A percentile compares a stretch with the other conserved stretches of the same genome.
phyloP scores from a whole-genome alignment of 352 stramenopile species.

The Phytophthora tentaculata region DNA sequence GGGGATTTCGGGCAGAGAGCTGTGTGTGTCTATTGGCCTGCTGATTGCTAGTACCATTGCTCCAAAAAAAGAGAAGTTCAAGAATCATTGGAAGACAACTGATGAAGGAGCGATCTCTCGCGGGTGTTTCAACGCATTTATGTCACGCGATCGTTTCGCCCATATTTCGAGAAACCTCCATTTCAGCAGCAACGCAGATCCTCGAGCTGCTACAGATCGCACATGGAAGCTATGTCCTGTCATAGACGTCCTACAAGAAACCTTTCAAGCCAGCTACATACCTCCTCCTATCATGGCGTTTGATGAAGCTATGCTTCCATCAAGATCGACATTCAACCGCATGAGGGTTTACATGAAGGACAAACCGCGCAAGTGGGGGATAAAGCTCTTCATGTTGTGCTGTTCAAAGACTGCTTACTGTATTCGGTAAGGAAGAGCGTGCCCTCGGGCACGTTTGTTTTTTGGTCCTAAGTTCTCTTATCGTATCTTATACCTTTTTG shows the following conservation, averaged over 20 bases:
- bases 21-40: too few species aligned
- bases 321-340: background rate
- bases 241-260: slow-evolving; percentile 18
- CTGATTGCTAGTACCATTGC: too few species aligned
- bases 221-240: slow-evolving; percentile 14
- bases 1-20: too few species aligned
- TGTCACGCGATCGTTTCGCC: slow-evolving; percentile 15
- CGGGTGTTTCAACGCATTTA: too few species aligned
- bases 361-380: too few species aligned
- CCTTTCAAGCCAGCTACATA: slow-evolving; percentile 2
- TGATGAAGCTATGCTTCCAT: background rate
- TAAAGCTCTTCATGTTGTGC: background rate
- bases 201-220: slow-evolving; percentile 1
- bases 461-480: background rate
- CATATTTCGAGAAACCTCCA: slow-evolving; percentile 20
- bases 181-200: slow-evolving; percentile 19
- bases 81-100: too few species aligned
- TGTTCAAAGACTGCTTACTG: background rate
- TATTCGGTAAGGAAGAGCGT: background rate
- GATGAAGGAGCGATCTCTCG: too few species aligned
- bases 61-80: too few species aligned
- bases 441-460: background rate
- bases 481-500: background rate
- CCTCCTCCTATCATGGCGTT: background rate
- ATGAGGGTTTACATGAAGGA: background rate